Base-by-base conservation (phyloP, 345 rosid genomes). In the Melaleuca alternifolia region DNA sequence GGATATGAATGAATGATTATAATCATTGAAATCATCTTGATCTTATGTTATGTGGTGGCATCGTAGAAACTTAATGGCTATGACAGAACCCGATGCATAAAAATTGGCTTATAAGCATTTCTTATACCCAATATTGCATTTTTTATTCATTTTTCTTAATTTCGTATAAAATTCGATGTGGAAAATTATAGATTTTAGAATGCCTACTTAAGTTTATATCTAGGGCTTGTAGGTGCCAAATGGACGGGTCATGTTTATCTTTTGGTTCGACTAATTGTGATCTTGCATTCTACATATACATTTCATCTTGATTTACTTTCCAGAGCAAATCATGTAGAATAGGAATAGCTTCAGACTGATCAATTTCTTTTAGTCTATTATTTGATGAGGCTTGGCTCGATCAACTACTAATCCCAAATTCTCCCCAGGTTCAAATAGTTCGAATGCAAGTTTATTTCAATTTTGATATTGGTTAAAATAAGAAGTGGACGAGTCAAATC, bases 301-400 rank as follows among this genome's bases (percentile, higher is more conserved):
- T 3, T 37, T 16, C 1, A 65, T 65, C 15, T 3, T 20, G 1
- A 33, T 65, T 33, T 16, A 16, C 41, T 33, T 33, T 65, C 1
- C 0, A 0, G 12, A 8, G 11, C 11, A 65, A 0, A 0, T 10
- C 0, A 0, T 41, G 77, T 7, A 0, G 0, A 3, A 65, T 7
- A 30, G 0, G 23, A 9, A 33, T 4, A 1, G 0, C 0, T 30
- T 33, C 1, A 0, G 0, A 1, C 10, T 0, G 0, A 62, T 4
- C 14, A 7, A 7, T 30, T 62, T 6, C 7, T n/a, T 28, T 30
- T 30, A 15, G 76, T 62, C 1, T 4, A 30, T 15, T 8, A 7
- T 15, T 30, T 30, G 18, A 62, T 30, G 11, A 0, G 0, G 0
- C 30, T 62, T 15, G 76, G 5, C 30, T 15, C 3, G n/a, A 12